A percentile compares a stretch with the other conserved stretches of the same genome.
These are phyloP conservation scores for Podila horticola DNA, from an alignment of 192 early-diverging fungal genomes.

Conservation along the genomic window DNA sequence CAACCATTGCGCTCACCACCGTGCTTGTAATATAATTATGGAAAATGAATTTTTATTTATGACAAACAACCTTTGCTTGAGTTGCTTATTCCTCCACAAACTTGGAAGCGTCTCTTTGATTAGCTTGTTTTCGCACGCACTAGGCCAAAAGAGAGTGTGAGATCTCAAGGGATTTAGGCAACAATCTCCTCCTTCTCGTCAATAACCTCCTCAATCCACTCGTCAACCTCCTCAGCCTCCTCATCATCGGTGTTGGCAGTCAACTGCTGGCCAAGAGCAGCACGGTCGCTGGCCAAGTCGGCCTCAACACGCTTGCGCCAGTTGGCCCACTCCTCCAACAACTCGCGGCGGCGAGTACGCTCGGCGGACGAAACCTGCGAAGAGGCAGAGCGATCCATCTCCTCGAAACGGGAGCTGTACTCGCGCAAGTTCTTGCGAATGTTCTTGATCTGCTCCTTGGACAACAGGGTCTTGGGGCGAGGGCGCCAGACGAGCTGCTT, in stretches of 20 bases:
- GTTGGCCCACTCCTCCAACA: constrained; percentile 85
- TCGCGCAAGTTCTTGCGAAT: constrained; percentile 93
- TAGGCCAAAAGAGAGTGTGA: too few species aligned
- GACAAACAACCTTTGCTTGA: too few species aligned
- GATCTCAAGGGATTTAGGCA: constrained; percentile 36
- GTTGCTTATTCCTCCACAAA: too few species aligned
- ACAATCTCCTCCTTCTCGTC: constrained; percentile 84
- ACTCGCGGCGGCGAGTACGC: constrained; percentile 76
- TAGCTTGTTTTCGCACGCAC: too few species aligned
- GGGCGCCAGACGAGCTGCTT: constrained; percentile 98
- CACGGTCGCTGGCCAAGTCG: constrained; percentile 66
- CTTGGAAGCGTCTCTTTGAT: too few species aligned
- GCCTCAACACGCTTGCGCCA: constrained; percentile 80
- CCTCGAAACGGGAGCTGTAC: constrained; percentile 89
- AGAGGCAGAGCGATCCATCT: constrained; percentile 82
- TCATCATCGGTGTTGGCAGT: constrained; percentile 64
- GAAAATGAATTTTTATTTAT: too few species aligned
- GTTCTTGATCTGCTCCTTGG: constrained; percentile 82
- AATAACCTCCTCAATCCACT: constrained; percentile 89
- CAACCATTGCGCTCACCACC: too few species aligned
- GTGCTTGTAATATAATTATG: too few species aligned
- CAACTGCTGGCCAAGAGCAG: constrained; percentile 61
- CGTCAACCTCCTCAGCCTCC: constrained; percentile 80
- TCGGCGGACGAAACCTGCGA: constrained; percentile 79
- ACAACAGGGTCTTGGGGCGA: constrained; percentile 84